phyloP scores from a whole-genome alignment of 768 basidiomycete genomes.

The Boletus speciosus region DNA sequence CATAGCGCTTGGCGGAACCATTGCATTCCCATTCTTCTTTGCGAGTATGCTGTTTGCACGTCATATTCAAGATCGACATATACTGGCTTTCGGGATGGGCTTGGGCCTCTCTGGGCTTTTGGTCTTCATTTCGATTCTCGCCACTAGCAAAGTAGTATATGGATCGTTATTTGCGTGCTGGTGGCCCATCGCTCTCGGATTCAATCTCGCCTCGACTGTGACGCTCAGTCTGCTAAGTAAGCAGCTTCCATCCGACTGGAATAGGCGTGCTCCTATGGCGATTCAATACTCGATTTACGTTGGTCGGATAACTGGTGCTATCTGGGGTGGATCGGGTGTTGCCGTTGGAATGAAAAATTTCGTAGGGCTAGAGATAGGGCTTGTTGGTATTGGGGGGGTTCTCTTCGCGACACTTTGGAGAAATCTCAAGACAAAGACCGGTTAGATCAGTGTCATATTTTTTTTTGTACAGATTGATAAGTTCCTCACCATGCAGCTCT shows the following conservation, averaged over 20 bases:
- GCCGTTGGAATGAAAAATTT: slow-evolving; percentile 54
- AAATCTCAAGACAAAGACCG: not conserved
- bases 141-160: slow-evolving; percentile 41
- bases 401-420: slow-evolving; percentile 58
- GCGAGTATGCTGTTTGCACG: slow-evolving; percentile 54
- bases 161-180: slow-evolving; percentile 44
- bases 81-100: slow-evolving; percentile 49
- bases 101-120: slow-evolving; percentile 53
- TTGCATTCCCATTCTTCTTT: slow-evolving; percentile 64
- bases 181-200: slow-evolving; percentile 60
- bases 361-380: slow-evolving; percentile 54
- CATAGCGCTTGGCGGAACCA: slow-evolving; percentile 62
- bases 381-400: slow-evolving; percentile 55
- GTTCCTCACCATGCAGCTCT: not conserved
- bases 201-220: slow-evolving; percentile 66
- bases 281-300: slow-evolving; percentile 69
- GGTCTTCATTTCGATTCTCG: slow-evolving; percentile 46
- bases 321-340: slow-evolving; percentile 65
- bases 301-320: slow-evolving; percentile 60
- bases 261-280: slow-evolving; percentile 37
- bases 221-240: slow-evolving; percentile 66
- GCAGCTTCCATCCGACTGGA: slow-evolving; percentile 59
- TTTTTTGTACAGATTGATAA: not conserved
- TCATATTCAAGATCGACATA: slow-evolving; percentile 56
- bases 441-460: not conserved